Conservation (phyloP, 331 rosid genomes). For the Pyracantha coccinea region DNA sequence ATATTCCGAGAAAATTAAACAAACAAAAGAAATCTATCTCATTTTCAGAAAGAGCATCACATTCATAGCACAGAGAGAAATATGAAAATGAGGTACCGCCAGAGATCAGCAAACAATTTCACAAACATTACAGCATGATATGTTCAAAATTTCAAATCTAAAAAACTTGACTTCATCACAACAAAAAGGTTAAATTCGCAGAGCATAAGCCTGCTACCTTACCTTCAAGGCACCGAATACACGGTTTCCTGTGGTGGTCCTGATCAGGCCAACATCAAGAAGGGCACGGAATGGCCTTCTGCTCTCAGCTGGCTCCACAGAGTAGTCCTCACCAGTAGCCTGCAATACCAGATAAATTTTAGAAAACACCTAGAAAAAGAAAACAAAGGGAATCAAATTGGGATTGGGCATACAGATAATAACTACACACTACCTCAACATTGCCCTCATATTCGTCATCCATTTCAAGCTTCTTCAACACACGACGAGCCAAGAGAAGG, state of each 20-base stretch:
- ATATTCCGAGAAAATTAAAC: no score
- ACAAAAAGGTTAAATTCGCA: no score
- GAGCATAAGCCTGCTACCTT: no score
- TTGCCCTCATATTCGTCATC: conserved; percentile 80
- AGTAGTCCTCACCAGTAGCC: conserved; percentile 91
- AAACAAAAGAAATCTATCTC: no score
- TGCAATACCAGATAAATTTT: neutral
- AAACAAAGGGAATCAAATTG: neutral
- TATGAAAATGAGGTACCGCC: no score
- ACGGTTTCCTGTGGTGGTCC: conserved; percentile 87
- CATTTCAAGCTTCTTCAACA: conserved; percentile 69
- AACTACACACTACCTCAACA: conserved; percentile 55
- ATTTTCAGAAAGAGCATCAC: no score
- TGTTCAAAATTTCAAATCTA: no score
- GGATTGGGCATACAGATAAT: neutral
- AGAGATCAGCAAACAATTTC: no score
- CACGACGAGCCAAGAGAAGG: conserved; percentile 81
- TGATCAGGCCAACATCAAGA: conserved; percentile 85
- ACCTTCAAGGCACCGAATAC: conserved; percentile 92
- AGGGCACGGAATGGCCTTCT: conserved; percentile 99
- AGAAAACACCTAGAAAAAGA: no score
- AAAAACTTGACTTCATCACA: no score
- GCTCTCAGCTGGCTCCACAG: conserved; percentile 81
- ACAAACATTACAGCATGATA: no score
- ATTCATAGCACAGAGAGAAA: neutral